Evolutionary conservation across 108 stramenopile genomes (phyloP).

Genomic region (Bacterosira constricta): DNA sequence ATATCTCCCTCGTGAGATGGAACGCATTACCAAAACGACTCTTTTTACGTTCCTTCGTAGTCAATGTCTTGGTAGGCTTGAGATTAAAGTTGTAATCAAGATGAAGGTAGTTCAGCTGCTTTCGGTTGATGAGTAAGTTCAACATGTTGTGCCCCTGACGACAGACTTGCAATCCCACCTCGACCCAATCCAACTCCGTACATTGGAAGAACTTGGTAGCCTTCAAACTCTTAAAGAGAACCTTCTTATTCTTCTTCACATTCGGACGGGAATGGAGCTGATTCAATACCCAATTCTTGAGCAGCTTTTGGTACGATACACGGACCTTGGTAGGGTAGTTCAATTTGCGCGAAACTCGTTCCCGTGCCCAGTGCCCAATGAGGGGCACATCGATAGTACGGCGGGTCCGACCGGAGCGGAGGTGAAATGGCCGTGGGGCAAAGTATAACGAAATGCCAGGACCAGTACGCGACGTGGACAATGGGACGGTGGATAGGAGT

Average conservation of each 20-base stretch:
- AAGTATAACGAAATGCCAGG: constrained; percentile 95
- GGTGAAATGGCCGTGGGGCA: constrained; percentile 96
- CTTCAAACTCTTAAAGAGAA: constrained; percentile 95
- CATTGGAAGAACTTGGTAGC: constrained; percentile 99
- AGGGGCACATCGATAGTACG: constrained; percentile 96
- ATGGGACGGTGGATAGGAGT: constrained; percentile 59
- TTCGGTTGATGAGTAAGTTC: constrained; percentile 97
- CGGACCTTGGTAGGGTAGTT: constrained; percentile 99
- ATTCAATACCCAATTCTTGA: constrained; percentile 98
- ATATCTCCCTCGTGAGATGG: constrained; percentile 97
- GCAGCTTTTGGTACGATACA: constrained; percentile 98
- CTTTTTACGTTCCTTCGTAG: constrained; percentile 99
- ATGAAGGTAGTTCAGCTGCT: constrained; percentile 99
- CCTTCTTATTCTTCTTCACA: constrained; percentile 91
- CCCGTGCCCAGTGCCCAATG: constrained; percentile 94
- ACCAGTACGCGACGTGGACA: constrained; percentile 75
- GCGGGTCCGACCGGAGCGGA: constrained; percentile 91
- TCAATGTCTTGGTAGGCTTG: constrained; percentile 99
- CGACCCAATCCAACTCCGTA: constrained; percentile 99
- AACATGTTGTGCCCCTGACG: constrained; percentile 99
- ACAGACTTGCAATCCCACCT: constrained; percentile 97
- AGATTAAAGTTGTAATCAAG: constrained; percentile 99
- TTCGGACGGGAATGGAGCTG: constrained; percentile 89
- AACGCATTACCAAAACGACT: constrained; percentile 96
- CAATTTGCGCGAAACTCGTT: constrained; percentile 82